Base-by-base conservation (phyloP, 2,329 filamentous ascomycete genomes). In the Trichoderma simmonsii region DNA sequence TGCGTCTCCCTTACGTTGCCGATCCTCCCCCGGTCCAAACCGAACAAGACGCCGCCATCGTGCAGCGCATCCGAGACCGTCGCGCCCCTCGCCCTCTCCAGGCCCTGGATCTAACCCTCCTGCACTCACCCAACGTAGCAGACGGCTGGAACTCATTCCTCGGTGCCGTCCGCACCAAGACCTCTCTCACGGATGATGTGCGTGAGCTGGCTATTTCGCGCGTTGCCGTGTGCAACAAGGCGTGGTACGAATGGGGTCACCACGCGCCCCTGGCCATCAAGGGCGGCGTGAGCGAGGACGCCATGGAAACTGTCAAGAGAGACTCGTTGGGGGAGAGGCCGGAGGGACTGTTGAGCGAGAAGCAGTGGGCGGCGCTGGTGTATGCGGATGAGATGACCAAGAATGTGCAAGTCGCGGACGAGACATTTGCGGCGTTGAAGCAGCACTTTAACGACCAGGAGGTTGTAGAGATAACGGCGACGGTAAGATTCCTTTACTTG, bases 341-440 rank as follows among this genome's bases (percentile, higher is more conserved):
- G 64, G 77, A 69, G 39, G 81, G 74, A 71, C 77, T 94, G 73
- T 77, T 94, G 73, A 88, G 82, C 30, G 86, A 86, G 73, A 85
- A 84, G 78, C 89, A 94, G 82, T 89, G 88, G 85, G 90, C 89
- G 0, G 91, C 93, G 39, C 80, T 95, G 69, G 83, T 86, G 60
- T 95, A 94, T 79, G 88, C 93, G 21, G 93, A 97, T 82, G 92
- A 93, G 79, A 97, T 97, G 92, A 97, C 94, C 64, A 84, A 89
- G 75, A 87, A 89, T 59, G 91, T 95, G 0, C 83, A 86, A 66
- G 93, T 97, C 7, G 81, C 84, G 14, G 91, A 96, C 63, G 87
- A 83, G 72, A 87, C 92, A 1, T 95, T 95, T 82, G 87, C 79
- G 34, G 82, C 83, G 75, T 75, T 97, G 74, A 91, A 86, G 82